These are phyloP conservation scores for Hymenoscyphus occultus DNA, from an alignment of 2,329 filamentous ascomycete species.

Conservation along the genomic window DNA sequence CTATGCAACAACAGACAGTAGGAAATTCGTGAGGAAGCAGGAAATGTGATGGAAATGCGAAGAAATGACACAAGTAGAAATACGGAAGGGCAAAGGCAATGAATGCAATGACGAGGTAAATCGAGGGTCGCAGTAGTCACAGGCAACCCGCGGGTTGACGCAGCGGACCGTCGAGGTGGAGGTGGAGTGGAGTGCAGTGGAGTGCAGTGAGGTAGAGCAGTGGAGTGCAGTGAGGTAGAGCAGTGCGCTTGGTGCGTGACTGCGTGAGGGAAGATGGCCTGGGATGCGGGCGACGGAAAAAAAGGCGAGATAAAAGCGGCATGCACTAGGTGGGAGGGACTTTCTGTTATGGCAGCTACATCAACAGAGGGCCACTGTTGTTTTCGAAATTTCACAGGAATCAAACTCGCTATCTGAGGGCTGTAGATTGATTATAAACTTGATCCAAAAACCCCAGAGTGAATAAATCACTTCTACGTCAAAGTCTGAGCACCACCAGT, in stretches of 20 bases:
- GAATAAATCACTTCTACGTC: neutral
- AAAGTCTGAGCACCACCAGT: neutral
- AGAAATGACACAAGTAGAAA: neutral
- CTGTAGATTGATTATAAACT: neutral
- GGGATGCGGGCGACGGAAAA: neutral
- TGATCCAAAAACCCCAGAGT: neutral
- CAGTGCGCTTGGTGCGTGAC: neutral
- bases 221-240: too few species aligned
- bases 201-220: too few species aligned
- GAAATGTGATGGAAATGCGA: neutral
- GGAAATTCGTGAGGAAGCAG: conserved; percentile 22
- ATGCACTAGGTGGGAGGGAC: neutral
- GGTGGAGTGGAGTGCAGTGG: too few species aligned
- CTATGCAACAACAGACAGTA: conserved; percentile 10
- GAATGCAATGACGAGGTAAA: too few species aligned
- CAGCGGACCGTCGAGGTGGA: too few species aligned
- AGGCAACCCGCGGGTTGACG: too few species aligned
- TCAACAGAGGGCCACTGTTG: neutral
- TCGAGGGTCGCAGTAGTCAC: too few species aligned
- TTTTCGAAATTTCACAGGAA: neutral
- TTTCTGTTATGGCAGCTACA: too few species aligned
- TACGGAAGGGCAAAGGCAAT: neutral
- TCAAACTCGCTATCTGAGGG: neutral
- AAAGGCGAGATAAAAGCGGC: neutral
- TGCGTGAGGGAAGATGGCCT: neutral